Evolutionary conservation across 768 basidiomycete genomes (phyloP), one percentile per base, ranked within the genome.

Genomic region (Amanita exitialis): DNA sequence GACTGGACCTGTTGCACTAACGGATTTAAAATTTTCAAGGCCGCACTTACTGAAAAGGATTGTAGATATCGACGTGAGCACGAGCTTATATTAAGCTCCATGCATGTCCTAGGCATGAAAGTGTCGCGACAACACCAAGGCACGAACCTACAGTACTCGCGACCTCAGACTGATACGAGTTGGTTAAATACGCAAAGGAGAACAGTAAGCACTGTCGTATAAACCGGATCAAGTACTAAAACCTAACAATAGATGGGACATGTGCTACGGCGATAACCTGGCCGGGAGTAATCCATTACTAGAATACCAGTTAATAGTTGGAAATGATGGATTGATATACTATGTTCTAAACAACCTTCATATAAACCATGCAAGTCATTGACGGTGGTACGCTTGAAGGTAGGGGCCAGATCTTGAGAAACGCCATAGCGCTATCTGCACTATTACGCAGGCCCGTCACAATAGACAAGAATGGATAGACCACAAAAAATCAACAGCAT

Each of bases 371-470:
- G 25, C 47, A 48, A 25, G 28, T 34, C 49, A 71, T 76, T 49
- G 72, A 76, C 53, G 74, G 75, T n/a, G 73, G 75, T 54, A 59
- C 72, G 4, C 69, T 78, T 8, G 76, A 78, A 65, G 78, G 77
- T 4, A 86, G 87, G 1, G 86, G 87, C 0, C 86, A 89, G 58
- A 76, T 89, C 35, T 66, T 90, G 23, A 78, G 87, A 44, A 87
- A 86, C 56, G 68, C 82, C 0, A 71, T 85, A 30, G 70, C 83
- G 1, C 66, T 88, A 32, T 77, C 87, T n/a, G 76, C 79, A 7
- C 67, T 89, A 15, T 69, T 87, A 13, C 65, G 66, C n/a, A 80
- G 73, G 51, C 78, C 82, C 1, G 68, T 88, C 23, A 65, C 68
- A 3, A 77, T 89, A 43, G 61, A 74, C 30, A 80, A 82, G 87